Evolutionary conservation across 176 grass and related monocot genomes (phyloP).

Genomic region (Thinopyrum elongatum): DNA sequence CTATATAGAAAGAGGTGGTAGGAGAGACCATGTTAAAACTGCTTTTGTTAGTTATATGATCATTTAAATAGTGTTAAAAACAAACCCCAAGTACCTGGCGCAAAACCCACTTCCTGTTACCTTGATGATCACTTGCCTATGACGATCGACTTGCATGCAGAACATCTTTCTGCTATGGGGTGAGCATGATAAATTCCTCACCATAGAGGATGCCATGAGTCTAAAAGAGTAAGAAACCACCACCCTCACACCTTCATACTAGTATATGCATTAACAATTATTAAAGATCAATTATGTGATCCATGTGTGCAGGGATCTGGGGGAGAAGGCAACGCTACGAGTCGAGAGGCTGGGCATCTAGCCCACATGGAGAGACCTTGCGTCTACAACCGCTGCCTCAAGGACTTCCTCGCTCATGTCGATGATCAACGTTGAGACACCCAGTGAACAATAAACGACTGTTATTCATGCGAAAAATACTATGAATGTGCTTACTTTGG

Average conservation of each 20-base stretch:
- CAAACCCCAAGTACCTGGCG: too few species aligned
- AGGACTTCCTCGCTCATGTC: conserved; percentile 35
- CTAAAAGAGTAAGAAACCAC: conserved; percentile 50
- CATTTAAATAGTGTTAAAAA: too few species aligned
- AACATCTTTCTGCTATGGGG: conserved; percentile 56
- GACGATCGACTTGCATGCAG: conserved; percentile 18
- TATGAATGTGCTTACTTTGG: too few species aligned
- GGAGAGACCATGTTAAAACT: too few species aligned
- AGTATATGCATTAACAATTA: too few species aligned
- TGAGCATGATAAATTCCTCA: conserved; percentile 54
- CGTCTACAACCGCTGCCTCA: conserved; percentile 45
- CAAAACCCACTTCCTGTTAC: too few species aligned
- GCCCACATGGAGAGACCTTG: conserved; percentile 53
- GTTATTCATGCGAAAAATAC: too few species aligned
- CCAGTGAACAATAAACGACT: too few species aligned
- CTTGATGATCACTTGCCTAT: neutral
- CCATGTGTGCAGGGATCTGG: conserved; percentile 40
- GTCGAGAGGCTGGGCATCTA: conserved; percentile 52
- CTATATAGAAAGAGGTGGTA: too few species aligned
- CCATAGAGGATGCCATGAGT: conserved; percentile 32
- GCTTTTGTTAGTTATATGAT: too few species aligned
- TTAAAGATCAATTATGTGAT: neutral
- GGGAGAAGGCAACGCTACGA: conserved; percentile 48
- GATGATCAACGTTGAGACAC: neutral
- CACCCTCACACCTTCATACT: neutral